phyloP scores from a whole-genome alignment of 495 filamentous ascomycete species.

The Aspergillus heteromorphus region DNA sequence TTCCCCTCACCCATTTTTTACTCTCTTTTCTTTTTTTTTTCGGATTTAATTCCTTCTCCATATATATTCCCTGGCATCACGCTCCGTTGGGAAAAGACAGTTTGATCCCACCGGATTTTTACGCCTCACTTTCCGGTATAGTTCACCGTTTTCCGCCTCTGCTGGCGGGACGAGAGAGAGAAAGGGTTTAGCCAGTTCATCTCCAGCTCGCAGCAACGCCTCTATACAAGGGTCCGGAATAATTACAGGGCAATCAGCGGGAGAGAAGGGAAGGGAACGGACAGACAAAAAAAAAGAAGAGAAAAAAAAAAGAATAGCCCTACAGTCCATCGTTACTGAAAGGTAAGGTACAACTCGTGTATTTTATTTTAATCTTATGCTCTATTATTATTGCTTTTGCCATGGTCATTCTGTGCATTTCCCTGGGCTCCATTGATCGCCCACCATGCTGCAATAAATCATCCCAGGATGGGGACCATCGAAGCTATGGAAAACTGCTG shows the following conservation, averaged over 20 bases:
- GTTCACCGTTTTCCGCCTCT: conserved; percentile 19
- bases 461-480: conserved; percentile 33
- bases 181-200: conserved; percentile 12
- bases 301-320: conserved; percentile 5
- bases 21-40: conserved; percentile 7
- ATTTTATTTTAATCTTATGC: conserved; percentile 19
- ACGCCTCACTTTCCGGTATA: conserved; percentile 30
- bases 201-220: background rate
- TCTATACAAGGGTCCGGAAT: background rate
- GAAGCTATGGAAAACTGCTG: conserved; percentile 41
- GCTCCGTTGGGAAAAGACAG: conserved; percentile 1
- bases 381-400: conserved; percentile 19
- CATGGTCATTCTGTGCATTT: conserved; percentile 22
- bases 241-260: conserved; percentile 1
- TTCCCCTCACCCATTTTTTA: conserved; percentile 3
- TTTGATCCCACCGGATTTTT: conserved; percentile 17
- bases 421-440: conserved; percentile 40
- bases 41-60: background rate
- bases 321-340: conserved; percentile 15
- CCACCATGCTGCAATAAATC: conserved; percentile 44
- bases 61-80: background rate
- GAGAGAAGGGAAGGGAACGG: background rate
- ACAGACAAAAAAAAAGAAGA: conserved; percentile 3
- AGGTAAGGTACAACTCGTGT: conserved; percentile 20
- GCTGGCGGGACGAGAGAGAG: too few species aligned